A percentile compares a stretch with the other conserved stretches of the same genome.
Evolutionary conservation across 2,329 filamentous ascomycete species (phyloP).

Genomic region (Fusarium sacchari): DNA sequence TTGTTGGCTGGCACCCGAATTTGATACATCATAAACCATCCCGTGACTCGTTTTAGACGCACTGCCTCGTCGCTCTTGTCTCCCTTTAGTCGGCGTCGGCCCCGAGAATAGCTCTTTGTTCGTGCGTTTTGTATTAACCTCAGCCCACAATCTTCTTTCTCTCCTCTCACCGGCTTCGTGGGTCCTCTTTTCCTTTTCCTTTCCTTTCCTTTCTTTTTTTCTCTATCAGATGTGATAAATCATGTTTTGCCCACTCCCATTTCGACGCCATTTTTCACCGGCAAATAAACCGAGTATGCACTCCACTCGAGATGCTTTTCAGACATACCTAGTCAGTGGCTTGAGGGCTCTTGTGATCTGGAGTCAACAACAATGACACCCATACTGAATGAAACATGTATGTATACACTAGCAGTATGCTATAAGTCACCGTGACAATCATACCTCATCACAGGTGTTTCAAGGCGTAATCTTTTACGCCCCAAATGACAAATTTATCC

Average conservation of each 20-base stretch:
- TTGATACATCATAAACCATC: constrained; percentile 34
- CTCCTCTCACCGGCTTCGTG: constrained; percentile 18
- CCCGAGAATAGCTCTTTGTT: not conserved
- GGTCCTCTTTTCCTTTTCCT: constrained; percentile 1
- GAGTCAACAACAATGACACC: not conserved
- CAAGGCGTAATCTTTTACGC: not conserved
- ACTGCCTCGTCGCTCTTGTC: not conserved
- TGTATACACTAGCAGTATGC: not conserved
- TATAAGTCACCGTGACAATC: not conserved
- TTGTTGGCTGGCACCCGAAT: constrained; percentile 6
- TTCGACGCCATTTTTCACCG: not conserved
- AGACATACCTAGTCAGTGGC: constrained; percentile 4
- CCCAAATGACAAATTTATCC: not conserved
- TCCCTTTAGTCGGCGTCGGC: constrained; percentile 5
- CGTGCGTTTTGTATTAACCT: not conserved
- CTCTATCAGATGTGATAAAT: constrained; percentile 25
- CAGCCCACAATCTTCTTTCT: not conserved
- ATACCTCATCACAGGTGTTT: not conserved
- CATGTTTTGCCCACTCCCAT: constrained; percentile 8
- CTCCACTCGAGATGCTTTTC: constrained; percentile 6
- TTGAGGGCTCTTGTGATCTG: not conserved
- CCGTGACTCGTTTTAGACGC: constrained; percentile 24
- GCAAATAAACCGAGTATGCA: constrained; percentile 13
- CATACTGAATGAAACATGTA: not conserved
- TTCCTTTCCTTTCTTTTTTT: constrained; percentile 3